A percentile compares a stretch with the other conserved stretches of the same genome.
Conservation (phyloP, 257 asterid genomes). For the Fraxinus anomala region DNA sequence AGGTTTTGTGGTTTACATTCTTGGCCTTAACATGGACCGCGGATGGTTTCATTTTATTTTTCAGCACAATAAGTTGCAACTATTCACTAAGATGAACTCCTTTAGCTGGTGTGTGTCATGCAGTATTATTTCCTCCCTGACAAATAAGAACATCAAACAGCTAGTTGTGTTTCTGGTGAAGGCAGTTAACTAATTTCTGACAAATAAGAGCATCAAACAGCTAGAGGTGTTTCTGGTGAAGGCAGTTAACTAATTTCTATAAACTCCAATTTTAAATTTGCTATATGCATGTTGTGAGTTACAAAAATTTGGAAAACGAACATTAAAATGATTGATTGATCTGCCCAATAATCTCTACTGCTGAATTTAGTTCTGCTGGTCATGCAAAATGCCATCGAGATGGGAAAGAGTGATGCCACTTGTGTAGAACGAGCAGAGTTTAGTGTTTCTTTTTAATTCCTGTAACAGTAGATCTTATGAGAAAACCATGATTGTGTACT, state of each 20-base stretch:
- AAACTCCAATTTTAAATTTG: slow-evolving; percentile 22
- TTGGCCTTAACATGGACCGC: slow-evolving; percentile 20
- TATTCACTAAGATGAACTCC: slow-evolving; percentile 23
- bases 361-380: slow-evolving; percentile 10
- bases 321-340: slow-evolving; percentile 2
- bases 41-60: slow-evolving; percentile 17
- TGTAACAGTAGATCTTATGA: slow-evolving; percentile 9
- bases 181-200: slow-evolving; percentile 7
- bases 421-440: background rate
- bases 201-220: too few relatives aligned
- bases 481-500: background rate
- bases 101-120: slow-evolving; percentile 9
- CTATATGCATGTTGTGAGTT: slow-evolving; percentile 19
- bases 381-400: slow-evolving; percentile 5
- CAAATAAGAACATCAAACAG: background rate
- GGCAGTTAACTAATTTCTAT: slow-evolving; percentile 4
- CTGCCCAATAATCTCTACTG: slow-evolving; percentile 5
- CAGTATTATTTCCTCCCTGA: slow-evolving; percentile 12
- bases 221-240: too few relatives aligned
- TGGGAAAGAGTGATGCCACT: slow-evolving; percentile 10
- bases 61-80: slow-evolving; percentile 18
- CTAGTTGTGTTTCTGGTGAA: background rate
- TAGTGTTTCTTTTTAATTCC: background rate
- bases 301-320: background rate
- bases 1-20: slow-evolving; percentile 16